phyloP scores from a whole-genome alignment of 805 yeast species.

The Starmera caribaea region DNA sequence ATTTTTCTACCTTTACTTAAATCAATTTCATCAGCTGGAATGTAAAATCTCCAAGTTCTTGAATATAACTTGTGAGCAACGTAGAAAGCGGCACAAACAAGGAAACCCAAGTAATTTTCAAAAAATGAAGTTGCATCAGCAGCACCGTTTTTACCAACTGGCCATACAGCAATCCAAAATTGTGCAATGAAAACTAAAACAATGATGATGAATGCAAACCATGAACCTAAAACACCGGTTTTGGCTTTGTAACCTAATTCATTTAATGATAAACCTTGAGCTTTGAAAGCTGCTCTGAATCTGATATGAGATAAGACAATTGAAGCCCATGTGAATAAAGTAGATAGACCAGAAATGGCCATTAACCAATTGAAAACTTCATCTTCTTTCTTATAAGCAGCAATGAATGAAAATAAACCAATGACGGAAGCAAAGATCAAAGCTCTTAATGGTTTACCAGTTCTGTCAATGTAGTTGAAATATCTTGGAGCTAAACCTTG shows the following conservation, averaged over 20 bases:
- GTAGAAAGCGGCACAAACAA: constrained; percentile 34
- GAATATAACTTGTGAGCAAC: constrained; percentile 41
- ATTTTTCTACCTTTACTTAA: constrained; percentile 36
- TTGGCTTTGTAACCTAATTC: constrained; percentile 47
- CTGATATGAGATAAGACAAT: constrained; percentile 49
- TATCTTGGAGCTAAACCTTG: constrained; percentile 58
- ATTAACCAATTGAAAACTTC: constrained; percentile 56
- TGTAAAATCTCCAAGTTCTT: constrained; percentile 23
- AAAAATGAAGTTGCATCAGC: constrained; percentile 37
- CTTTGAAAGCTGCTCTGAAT: constrained; percentile 47
- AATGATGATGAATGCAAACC: constrained; percentile 39
- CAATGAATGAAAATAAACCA: constrained; percentile 58
- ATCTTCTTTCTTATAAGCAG: constrained; percentile 49
- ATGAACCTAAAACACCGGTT: constrained; percentile 44
- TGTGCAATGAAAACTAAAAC: constrained; percentile 44
- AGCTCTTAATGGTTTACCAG: constrained; percentile 54
- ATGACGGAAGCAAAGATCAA: constrained; percentile 38
- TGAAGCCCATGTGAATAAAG: constrained; percentile 52
- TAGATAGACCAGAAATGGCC: constrained; percentile 52
- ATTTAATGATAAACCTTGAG: constrained; percentile 38
- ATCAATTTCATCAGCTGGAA: constrained; percentile 32
- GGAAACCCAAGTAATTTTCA: constrained; percentile 41
- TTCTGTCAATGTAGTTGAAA: constrained; percentile 43
- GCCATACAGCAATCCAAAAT: constrained; percentile 58
- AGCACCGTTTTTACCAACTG: constrained; percentile 34